phyloP scores from a whole-genome alignment of 129 eudicot genomes.

The Tagetes erecta region DNA sequence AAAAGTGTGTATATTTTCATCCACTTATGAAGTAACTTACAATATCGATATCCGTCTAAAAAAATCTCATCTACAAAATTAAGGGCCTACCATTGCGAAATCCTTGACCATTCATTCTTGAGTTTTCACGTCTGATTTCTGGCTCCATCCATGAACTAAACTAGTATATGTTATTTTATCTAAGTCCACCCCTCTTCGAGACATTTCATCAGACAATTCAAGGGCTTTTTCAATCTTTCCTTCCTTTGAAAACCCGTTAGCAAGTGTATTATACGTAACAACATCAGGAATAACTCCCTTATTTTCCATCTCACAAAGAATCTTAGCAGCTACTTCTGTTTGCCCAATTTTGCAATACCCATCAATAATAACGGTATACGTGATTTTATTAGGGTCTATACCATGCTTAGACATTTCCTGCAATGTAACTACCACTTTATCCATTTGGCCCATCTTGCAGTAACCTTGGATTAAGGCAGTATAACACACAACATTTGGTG shows the following conservation, averaged over 20 bases:
- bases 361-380: constrained; percentile 66
- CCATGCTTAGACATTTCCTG: constrained; percentile 53
- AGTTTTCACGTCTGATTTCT: constrained; percentile 32
- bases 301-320: constrained; percentile 61
- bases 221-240: constrained; percentile 58
- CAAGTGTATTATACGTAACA: constrained; percentile 62
- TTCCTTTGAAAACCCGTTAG: constrained; percentile 59
- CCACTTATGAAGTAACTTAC: constrained; percentile 33
- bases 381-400: constrained; percentile 63
- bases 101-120: constrained; percentile 53
- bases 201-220: constrained; percentile 46
- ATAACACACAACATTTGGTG: constrained; percentile 67
- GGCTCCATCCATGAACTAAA: constrained; percentile 48
- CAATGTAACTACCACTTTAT: constrained; percentile 45
- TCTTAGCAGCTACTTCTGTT: constrained; percentile 47
- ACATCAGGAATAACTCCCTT: constrained; percentile 72
- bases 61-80: constrained; percentile 35
- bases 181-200: constrained; percentile 48
- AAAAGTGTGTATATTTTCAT: constrained; percentile 36
- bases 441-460: constrained; percentile 76
- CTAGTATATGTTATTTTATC: constrained; percentile 70
- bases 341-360: constrained; percentile 64
- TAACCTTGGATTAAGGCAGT: constrained; percentile 78
- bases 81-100: constrained; percentile 35
- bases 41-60: constrained; percentile 24